Evolutionary conservation across 192 early-diverging fungal species (phyloP).

Genomic region (Backusella psychrophila): DNA sequence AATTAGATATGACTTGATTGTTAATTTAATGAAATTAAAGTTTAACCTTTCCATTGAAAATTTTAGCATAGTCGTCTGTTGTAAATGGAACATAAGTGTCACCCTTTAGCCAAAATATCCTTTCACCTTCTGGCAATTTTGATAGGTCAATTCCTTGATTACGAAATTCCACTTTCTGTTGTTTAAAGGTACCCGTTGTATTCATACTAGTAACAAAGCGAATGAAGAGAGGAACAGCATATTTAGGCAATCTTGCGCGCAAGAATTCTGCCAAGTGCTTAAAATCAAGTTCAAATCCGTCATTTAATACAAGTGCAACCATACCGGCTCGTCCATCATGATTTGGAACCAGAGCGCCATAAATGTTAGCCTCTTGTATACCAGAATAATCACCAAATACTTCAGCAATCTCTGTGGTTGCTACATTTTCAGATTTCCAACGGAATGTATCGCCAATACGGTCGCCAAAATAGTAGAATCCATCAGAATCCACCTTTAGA

Average conservation of each 20-base stretch:
- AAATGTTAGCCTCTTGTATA: slow-evolving; percentile 60
- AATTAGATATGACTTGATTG: no score
- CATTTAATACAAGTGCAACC: slow-evolving; percentile 55
- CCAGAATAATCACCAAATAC: slow-evolving; percentile 46
- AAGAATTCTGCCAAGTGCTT: slow-evolving; percentile 34
- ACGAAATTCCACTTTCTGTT: slow-evolving; percentile 47
- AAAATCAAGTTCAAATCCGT: slow-evolving; percentile 38
- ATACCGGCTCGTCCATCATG: slow-evolving; percentile 65
- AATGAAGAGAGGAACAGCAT: slow-evolving; percentile 66
- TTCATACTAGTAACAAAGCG: slow-evolving; percentile 50
- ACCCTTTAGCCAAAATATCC: slow-evolving; percentile 42
- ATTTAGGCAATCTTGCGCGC: slow-evolving; percentile 47
- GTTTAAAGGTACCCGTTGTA: slow-evolving; percentile 52
- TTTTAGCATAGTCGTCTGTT: slow-evolving; percentile 17
- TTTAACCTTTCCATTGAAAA: slow-evolving; percentile 24
- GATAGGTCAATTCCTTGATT: slow-evolving; percentile 44
- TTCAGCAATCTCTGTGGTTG: slow-evolving; percentile 59
- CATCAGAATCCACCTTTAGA: slow-evolving; percentile 43
- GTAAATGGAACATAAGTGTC: slow-evolving; percentile 43
- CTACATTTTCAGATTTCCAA: slow-evolving; percentile 67
- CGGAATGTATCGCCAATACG: slow-evolving; percentile 71
- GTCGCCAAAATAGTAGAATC: slow-evolving; percentile 64
- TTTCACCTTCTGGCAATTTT: slow-evolving; percentile 27
- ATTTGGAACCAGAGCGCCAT: slow-evolving; percentile 56
- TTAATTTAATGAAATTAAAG: not conserved